Evolutionary conservation across 2,329 filamentous ascomycete species (phyloP), one percentile per base, ranked within the genome.

Genomic region (Coccinonectria pachysandricola): DNA sequence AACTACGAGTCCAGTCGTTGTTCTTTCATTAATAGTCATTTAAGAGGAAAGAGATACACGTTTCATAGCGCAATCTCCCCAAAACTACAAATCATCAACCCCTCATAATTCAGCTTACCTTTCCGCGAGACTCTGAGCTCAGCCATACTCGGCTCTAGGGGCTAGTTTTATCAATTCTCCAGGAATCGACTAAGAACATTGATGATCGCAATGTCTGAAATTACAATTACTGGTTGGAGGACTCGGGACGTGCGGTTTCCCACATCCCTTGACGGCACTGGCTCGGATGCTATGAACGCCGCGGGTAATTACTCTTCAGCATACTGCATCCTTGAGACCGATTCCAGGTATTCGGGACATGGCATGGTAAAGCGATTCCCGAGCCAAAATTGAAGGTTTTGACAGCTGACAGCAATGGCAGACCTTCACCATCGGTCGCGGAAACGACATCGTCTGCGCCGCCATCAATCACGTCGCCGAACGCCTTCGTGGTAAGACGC

Each of bases 191-290:
- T n/a, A n/a, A n/a, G n/a, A n/a, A n/a, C n/a, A n/a, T n/a, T n/a
- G n/a, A n/a, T n/a, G n/a, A n/a, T n/a, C n/a, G n/a, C n/a, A n/a
- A 44, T 43, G 40, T 21, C 42, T 31, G 70, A 77, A 43, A 65
- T 84, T 45, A 82, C 73, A 32, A 82, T 85, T 50, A 84, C 76
- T 28, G 71, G 75, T 37, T 84, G 75, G 64, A 63, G 60, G 40
- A 80, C 77, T 32, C 68, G 76, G 49, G 79, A 85, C 60, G 77
- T 85, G 52, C 74, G 79, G 43, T 85, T 85, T 53, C 79, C 79
- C 55, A 95, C 86, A n/a, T 94, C 86, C 20, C 75, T 95, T 35
- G 85, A 93, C 60, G 91, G 88, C 63, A 93, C 85, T n/a, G 86
- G 86, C 46, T 92, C 84, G 7, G 87, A 95, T 71, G 87, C 85